These are phyloP conservation scores for Aureobasidium sp. DNA, from an alignment of 2,329 filamentous ascomycete genomes.

Conservation along the genomic window DNA sequence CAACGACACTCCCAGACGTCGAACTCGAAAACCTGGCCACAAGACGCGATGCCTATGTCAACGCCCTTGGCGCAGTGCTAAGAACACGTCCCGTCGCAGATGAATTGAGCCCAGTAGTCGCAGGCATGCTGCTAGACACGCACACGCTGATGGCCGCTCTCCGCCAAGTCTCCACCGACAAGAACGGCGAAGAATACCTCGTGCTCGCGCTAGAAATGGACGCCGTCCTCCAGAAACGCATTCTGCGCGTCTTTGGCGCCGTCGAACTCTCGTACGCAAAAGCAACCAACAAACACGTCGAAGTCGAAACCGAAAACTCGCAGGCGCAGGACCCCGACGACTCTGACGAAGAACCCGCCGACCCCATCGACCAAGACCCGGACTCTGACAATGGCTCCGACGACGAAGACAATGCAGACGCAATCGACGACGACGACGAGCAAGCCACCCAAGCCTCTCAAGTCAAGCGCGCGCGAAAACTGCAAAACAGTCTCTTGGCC, in stretches of 20 bases:
- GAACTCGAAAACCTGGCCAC: slow-evolving; percentile 52
- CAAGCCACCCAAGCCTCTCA: slow-evolving; percentile 41
- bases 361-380: slow-evolving; percentile 56
- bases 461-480: slow-evolving; percentile 55
- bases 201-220: slow-evolving; percentile 64
- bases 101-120: slow-evolving; percentile 67
- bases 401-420: slow-evolving; percentile 41
- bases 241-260: slow-evolving; percentile 70
- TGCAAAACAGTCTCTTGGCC: slow-evolving; percentile 55
- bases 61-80: slow-evolving; percentile 45
- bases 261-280: slow-evolving; percentile 74
- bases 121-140: slow-evolving; percentile 72
- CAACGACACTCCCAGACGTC: slow-evolving; percentile 42
- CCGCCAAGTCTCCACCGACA: slow-evolving; percentile 28
- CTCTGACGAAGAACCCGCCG: slow-evolving; percentile 64
- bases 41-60: slow-evolving; percentile 47
- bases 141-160: slow-evolving; percentile 73
- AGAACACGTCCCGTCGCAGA: slow-evolving; percentile 46
- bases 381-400: slow-evolving; percentile 42
- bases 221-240: slow-evolving; percentile 53
- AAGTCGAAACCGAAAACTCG: slow-evolving; percentile 26
- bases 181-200: slow-evolving; percentile 44
- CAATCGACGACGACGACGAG: slow-evolving; percentile 24
- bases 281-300: slow-evolving; percentile 41
- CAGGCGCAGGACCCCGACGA: slow-evolving; percentile 34